A percentile compares a stretch with the other conserved stretches of the same genome.
Evolutionary conservation across 1,284 basidiomycete genomes (phyloP).

Genomic region (Leucoagaricus sp.): DNA sequence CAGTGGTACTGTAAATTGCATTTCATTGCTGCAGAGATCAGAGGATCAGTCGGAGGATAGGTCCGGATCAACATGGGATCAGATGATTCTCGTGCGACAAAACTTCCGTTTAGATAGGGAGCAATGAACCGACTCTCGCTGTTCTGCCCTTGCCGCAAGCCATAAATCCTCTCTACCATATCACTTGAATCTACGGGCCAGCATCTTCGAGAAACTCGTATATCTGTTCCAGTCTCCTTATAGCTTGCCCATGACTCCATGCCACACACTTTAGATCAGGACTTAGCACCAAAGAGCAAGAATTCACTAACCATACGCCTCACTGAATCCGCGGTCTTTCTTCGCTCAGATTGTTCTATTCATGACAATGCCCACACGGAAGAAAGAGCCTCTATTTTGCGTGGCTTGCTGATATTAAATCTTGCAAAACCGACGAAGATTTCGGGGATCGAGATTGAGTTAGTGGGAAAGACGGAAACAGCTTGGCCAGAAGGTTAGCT

Average conservation of each 20-base stretch:
- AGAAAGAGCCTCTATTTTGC: constrained; percentile 74
- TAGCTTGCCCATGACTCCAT: background rate
- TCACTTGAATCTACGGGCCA: no score
- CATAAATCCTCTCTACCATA: no score
- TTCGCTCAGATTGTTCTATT: constrained; percentile 56
- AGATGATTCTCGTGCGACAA: no score
- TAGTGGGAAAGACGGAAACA: constrained; percentile 69
- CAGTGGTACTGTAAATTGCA: no score
- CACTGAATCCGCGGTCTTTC: constrained; percentile 83
- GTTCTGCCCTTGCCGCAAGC: no score
- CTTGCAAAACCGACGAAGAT: constrained; percentile 86
- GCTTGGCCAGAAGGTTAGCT: constrained; percentile 85
- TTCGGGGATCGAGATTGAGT: constrained; percentile 80
- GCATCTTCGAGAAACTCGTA: no score
- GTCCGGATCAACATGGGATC: no score
- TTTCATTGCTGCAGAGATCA: no score
- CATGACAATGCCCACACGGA: constrained; percentile 39
- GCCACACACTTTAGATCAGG: background rate
- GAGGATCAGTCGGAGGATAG: no score
- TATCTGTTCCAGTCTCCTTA: background rate
- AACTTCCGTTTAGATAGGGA: no score
- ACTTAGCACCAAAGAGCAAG: constrained; percentile 20
- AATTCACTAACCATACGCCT: constrained; percentile 62
- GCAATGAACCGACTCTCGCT: no score
- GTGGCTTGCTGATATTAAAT: constrained; percentile 85